Evolutionary conservation across 805 yeast species (phyloP), one percentile per base, ranked within the genome.

Genomic region (Kodamaea laetipori): DNA sequence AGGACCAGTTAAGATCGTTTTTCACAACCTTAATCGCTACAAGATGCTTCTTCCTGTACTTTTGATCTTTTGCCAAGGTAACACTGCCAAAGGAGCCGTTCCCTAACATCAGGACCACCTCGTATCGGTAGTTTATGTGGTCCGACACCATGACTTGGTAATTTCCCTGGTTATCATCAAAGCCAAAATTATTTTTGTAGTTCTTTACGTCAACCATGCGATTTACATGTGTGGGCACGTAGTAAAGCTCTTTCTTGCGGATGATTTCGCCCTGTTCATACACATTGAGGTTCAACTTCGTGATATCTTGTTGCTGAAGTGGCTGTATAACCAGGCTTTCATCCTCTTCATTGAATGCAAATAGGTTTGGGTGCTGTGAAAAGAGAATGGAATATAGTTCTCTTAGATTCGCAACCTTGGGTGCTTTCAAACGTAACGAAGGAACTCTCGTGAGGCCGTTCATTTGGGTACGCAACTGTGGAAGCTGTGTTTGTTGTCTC

Each of bases 61-160:
- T 82, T 56, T 84, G 86, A 63, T 89, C 96, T 16, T 64, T 59
- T 47, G 90, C 84, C 44, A 77, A 71, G 5, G 85, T 66, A 1
- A 89, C 96, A 41, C 79, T 80, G 0, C 96, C 96, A 67, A 88
- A 88, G 33, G 90, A 81, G 6, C 96, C 96, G 39, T 76, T 78
- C 0, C 96, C 96, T 8, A 88, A 69, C 1, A 70, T 61, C 2
- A 69, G 61, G 15, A 77, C 40, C 3, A 87, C 79, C 51, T 85
- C 81, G 56, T 83, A 89, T 21, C 95, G 64, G 59, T 81, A 88
- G 42, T 83, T 83, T 33, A 88, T 76, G 50, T 88, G 96, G 56
- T 87, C 96, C 8, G 83, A 80, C 1, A 60, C 57, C 0, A 69
- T 54, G 1, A 78, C 68, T 4, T 67, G 65, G 54, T 85, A 82